Conservation (phyloP, 2,329 filamentous ascomycete genomes). For the Exutisphaerella laricina region DNA sequence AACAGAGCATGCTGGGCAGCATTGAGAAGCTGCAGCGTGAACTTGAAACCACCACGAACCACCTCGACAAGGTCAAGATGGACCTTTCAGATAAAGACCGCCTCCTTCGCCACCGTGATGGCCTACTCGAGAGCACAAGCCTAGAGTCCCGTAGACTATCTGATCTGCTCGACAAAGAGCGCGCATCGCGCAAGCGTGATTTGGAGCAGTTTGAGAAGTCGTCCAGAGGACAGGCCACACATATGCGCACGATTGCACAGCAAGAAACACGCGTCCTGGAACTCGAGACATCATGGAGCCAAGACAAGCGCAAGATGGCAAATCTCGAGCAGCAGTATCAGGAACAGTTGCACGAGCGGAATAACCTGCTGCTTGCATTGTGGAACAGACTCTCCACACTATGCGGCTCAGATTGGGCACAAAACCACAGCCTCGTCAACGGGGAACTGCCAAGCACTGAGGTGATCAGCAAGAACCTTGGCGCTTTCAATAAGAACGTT, state of each 20-base stretch:
- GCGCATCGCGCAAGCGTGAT: slow-evolving; percentile 75
- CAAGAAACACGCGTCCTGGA: slow-evolving; percentile 81
- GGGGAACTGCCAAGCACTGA: slow-evolving; percentile 81
- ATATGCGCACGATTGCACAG: slow-evolving; percentile 76
- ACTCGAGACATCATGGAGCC: slow-evolving; percentile 70
- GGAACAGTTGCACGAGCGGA: slow-evolving; percentile 84
- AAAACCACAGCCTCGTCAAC: slow-evolving; percentile 82
- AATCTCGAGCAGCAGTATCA: slow-evolving; percentile 73
- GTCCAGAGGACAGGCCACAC: slow-evolving; percentile 80
- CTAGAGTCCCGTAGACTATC: slow-evolving; percentile 79
- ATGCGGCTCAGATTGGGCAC: slow-evolving; percentile 87
- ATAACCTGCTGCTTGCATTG: slow-evolving; percentile 76
- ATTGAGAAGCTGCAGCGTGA: slow-evolving; percentile 81
- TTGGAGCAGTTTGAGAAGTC: slow-evolving; percentile 83
- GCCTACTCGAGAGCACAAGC: slow-evolving; percentile 78
- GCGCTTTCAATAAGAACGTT: slow-evolving; percentile 85
- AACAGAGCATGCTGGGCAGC: slow-evolving; percentile 76
- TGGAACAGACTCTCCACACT: slow-evolving; percentile 84
- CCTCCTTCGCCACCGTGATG: slow-evolving; percentile 82
- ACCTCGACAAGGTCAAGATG: slow-evolving; percentile 72
- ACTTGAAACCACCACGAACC: slow-evolving; percentile 74
- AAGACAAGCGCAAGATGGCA: slow-evolving; percentile 71
- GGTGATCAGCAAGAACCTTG: slow-evolving; percentile 76
- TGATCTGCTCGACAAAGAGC: slow-evolving; percentile 87
- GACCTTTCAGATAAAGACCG: slow-evolving; percentile 85